phyloP scores from a whole-genome alignment of 306 rosid genomes.

The Vigna nakashimae region DNA sequence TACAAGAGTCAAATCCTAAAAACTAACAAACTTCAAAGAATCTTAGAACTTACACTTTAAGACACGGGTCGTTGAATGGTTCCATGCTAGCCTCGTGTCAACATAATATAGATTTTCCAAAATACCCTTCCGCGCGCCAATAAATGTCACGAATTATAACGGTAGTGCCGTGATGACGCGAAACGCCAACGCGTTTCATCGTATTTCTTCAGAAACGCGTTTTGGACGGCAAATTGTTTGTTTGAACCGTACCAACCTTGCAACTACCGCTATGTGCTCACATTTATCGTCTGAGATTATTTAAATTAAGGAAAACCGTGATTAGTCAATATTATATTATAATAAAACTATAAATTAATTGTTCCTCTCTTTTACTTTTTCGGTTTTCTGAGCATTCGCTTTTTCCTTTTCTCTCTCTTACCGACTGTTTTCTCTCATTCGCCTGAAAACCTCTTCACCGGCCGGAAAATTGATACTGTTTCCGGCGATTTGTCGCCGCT shows the following conservation, averaged over 20 bases:
- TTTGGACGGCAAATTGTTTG: conserved; percentile 67
- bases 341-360: conserved; percentile 48
- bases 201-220: conserved; percentile 54
- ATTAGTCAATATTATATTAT: not conserved
- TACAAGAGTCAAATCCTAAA: too few species aligned
- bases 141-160: not conserved
- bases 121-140: conserved; percentile 39
- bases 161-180: not conserved
- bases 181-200: not conserved
- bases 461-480: conserved; percentile 4
- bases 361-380: conserved; percentile 43
- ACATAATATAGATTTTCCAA: conserved; percentile 5
- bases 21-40: too few species aligned
- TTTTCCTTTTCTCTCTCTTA: conserved; percentile 28
- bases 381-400: conserved; percentile 51
- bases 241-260: conserved; percentile 61
- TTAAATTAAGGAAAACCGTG: not conserved
- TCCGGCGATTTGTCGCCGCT: conserved; percentile 34
- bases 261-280: conserved; percentile 24
- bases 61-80: too few species aligned
- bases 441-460: conserved; percentile 60
- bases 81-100: too few species aligned
- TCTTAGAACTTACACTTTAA: too few species aligned
- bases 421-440: conserved; percentile 38
- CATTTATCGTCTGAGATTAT: conserved; percentile 30